A percentile compares a stretch with the other conserved stretches of the same genome.
Conservation (phyloP, 1,139 yeast genomes). For the Geotrichum fermentans region DNA sequence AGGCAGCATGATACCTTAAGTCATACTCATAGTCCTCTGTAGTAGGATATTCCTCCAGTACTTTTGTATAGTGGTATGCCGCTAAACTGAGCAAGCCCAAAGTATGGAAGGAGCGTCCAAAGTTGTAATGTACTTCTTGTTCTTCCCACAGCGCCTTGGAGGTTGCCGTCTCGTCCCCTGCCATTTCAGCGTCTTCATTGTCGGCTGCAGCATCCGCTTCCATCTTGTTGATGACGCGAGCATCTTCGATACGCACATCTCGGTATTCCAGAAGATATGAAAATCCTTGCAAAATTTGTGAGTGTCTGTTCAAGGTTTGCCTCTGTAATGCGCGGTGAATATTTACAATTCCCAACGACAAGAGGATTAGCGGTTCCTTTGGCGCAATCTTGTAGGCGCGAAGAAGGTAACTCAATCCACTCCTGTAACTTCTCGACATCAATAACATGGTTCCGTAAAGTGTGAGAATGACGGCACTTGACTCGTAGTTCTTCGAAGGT, state of each 20-base stretch:
- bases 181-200: slow-evolving; percentile 25
- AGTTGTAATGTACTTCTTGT: slow-evolving; percentile 78
- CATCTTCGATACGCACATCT: slow-evolving; percentile 40
- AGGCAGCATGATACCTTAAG: slow-evolving; percentile 74
- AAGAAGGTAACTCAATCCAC: slow-evolving; percentile 66
- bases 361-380: slow-evolving; percentile 71
- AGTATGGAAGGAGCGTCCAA: slow-evolving; percentile 82
- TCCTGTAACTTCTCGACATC: slow-evolving; percentile 75
- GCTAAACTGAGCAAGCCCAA: slow-evolving; percentile 74
- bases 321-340: slow-evolving; percentile 93
- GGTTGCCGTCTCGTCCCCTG: slow-evolving; percentile 27
- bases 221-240: slow-evolving; percentile 2
- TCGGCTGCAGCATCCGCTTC: slow-evolving; percentile 2
- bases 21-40: slow-evolving; percentile 45
- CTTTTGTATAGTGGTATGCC: slow-evolving; percentile 63
- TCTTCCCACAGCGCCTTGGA: slow-evolving; percentile 44
- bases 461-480: slow-evolving; percentile 67
- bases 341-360: slow-evolving; percentile 73
- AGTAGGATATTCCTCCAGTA: slow-evolving; percentile 41
- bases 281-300: slow-evolving; percentile 82
- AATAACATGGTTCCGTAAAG: slow-evolving; percentile 76
- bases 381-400: slow-evolving; percentile 43
- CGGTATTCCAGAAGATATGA: slow-evolving; percentile 70
- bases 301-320: slow-evolving; percentile 75
- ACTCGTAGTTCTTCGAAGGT: slow-evolving; percentile 38